Evolutionary conservation across 768 basidiomycete species (phyloP).

Genomic region (Podaxis sp.): DNA sequence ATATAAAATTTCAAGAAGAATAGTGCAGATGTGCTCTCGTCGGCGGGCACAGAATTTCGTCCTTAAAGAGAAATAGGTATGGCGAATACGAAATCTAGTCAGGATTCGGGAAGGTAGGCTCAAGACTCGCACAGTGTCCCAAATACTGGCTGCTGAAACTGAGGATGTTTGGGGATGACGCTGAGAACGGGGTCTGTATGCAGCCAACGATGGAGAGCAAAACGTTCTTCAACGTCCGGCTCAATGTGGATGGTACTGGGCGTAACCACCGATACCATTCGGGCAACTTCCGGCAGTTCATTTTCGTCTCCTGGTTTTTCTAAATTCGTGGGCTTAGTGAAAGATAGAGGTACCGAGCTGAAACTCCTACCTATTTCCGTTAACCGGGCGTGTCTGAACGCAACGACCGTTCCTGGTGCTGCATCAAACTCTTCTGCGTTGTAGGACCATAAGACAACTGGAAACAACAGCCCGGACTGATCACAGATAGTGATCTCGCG

Average conservation of each 20-base stretch:
- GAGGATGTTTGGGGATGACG: neutral
- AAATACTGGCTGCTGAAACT: neutral
- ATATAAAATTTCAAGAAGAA: no score
- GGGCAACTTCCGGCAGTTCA: neutral
- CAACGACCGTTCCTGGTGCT: slow-evolving; percentile 67
- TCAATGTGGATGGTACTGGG: slow-evolving; percentile 78
- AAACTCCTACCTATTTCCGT: slow-evolving; percentile 61
- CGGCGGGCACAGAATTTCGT: no score
- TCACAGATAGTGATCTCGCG: slow-evolving; percentile 90
- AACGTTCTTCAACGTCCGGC: slow-evolving; percentile 89
- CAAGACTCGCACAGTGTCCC: neutral
- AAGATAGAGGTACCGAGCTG: slow-evolving; percentile 12
- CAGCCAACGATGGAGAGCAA: slow-evolving; percentile 88
- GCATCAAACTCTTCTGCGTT: slow-evolving; percentile 78
- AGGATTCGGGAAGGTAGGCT: neutral
- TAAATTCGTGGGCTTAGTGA: slow-evolving; percentile 26
- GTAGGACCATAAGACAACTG: slow-evolving; percentile 93
- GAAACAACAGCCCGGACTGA: slow-evolving; percentile 68
- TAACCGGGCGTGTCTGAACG: slow-evolving; percentile 92
- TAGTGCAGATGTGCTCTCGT: no score
- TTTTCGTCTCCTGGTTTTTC: slow-evolving; percentile 51
- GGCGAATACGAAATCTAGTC: no score
- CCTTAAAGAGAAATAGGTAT: no score
- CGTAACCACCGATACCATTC: slow-evolving; percentile 69
- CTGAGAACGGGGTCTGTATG: slow-evolving; percentile 37